These are phyloP conservation scores for Aspergillus baeticus DNA, from an alignment of 495 filamentous ascomycete species.

Conservation along the genomic window DNA sequence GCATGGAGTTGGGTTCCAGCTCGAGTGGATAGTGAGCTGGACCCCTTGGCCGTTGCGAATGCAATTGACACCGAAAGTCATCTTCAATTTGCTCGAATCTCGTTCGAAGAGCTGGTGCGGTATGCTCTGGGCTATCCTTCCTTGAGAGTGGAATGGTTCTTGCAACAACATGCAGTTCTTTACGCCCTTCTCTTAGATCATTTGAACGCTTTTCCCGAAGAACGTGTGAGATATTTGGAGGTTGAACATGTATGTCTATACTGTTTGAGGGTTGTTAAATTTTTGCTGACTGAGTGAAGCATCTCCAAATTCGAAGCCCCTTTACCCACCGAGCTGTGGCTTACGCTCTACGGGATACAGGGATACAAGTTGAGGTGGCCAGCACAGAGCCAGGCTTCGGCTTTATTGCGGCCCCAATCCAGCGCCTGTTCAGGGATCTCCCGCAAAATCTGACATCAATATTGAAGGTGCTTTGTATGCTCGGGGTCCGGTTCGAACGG, in stretches of 20 bases:
- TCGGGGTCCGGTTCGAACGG: conserved; percentile 34
- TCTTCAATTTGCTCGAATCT: conserved; percentile 39
- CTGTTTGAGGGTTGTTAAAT: background rate
- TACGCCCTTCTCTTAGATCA: conserved; percentile 38
- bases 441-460: conserved; percentile 30
- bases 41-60: conserved; percentile 27
- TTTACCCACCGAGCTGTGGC: conserved; percentile 40
- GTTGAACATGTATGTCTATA: conserved; percentile 34
- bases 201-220: conserved; percentile 34
- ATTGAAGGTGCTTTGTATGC: conserved; percentile 36
- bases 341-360: conserved; percentile 20
- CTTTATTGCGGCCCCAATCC: conserved; percentile 41
- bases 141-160: conserved; percentile 38
- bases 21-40: conserved; percentile 17
- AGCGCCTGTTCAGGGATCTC: conserved; percentile 33
- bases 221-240: conserved; percentile 31
- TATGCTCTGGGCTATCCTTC: conserved; percentile 37
- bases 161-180: conserved; percentile 40
- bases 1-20: conserved; percentile 43
- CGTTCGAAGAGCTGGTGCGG: conserved; percentile 43
- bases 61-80: conserved; percentile 45
- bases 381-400: conserved; percentile 27
- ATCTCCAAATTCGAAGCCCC: conserved; percentile 36
- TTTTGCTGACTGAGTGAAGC: conserved; percentile 19
- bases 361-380: conserved; percentile 8